Evolutionary conservation across 2,329 filamentous ascomycete genomes (phyloP).

Genomic region (Aspergillus sp.): DNA sequence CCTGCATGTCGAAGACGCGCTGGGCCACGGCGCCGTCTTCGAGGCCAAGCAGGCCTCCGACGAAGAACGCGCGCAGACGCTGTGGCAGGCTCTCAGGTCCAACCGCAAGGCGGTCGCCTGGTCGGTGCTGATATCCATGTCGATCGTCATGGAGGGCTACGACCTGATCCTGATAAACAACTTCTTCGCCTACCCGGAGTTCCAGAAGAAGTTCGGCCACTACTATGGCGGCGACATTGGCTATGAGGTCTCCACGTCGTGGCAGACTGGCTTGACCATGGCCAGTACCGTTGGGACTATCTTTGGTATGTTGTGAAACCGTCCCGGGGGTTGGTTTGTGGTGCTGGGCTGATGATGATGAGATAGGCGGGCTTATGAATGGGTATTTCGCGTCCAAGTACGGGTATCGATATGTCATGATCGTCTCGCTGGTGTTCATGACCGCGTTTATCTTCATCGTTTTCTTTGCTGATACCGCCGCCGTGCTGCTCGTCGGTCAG

Average conservation of each 20-base stretch:
- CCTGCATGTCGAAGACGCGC: conserved; percentile 17
- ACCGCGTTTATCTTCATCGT: conserved; percentile 53
- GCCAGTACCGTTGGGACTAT: conserved; percentile 14
- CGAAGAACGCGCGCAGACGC: conserved; percentile 12
- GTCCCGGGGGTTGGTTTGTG: background rate
- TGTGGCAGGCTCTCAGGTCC: conserved; percentile 10
- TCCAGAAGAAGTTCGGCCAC: conserved; percentile 33
- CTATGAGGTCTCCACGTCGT: conserved; percentile 43
- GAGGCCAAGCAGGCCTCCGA: conserved; percentile 14
- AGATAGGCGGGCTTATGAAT: conserved; percentile 19
- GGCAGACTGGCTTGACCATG: conserved; percentile 52
- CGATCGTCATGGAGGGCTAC: conserved; percentile 46
- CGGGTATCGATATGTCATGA: conserved; percentile 58
- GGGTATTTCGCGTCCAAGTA: conserved; percentile 31
- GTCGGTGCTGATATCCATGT: conserved; percentile 35
- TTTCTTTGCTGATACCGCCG: conserved; percentile 54
- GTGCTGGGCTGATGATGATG: background rate
- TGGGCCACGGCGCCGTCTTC: conserved; percentile 14
- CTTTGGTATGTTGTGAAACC: conserved; percentile 11
- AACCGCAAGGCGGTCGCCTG: conserved; percentile 23
- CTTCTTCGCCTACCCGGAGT: conserved; percentile 38
- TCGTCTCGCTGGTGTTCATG: conserved; percentile 47
- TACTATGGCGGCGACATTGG: conserved; percentile 6
- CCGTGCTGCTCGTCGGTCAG: conserved; percentile 51
- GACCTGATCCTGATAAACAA: conserved; percentile 43